A percentile compares a stretch with the other conserved stretches of the same genome.
Conservation (phyloP, 1,284 basidiomycete species). For the Tetrapyrgos nigripes region DNA sequence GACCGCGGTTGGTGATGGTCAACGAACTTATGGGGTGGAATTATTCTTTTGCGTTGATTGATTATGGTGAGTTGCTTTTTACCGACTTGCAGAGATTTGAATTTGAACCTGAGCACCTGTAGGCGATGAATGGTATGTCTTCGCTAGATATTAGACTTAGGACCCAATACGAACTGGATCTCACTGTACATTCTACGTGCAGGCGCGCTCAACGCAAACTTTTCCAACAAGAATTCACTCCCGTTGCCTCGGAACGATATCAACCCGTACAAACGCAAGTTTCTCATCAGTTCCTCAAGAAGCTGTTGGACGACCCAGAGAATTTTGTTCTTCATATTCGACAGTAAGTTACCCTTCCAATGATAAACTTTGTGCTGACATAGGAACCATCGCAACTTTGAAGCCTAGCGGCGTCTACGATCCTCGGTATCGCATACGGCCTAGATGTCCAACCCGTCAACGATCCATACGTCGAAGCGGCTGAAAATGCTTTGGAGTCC, state of each 20-base stretch:
- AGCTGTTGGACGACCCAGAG: conserved; percentile 36
- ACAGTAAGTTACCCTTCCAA: conserved; percentile 28
- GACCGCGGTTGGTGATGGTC: conserved; percentile 24
- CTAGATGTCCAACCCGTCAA: conserved; percentile 18
- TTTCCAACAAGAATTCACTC: conserved; percentile 35
- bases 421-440: conserved; percentile 31
- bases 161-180: background rate
- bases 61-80: conserved; percentile 16
- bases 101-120: background rate
- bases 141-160: background rate
- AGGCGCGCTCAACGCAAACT: conserved; percentile 27
- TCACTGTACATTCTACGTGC: background rate
- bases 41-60: conserved; percentile 32
- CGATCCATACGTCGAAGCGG: conserved; percentile 18
- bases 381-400: conserved; percentile 10
- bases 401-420: conserved; percentile 34
- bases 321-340: conserved; percentile 37
- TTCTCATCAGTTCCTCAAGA: conserved; percentile 32
- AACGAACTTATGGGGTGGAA: conserved; percentile 34
- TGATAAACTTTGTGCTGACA: background rate
- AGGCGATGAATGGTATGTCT: conserved; percentile 19
- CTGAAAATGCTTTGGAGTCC: conserved; percentile 17
- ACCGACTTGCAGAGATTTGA: background rate
- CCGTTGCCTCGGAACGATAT: conserved; percentile 24
- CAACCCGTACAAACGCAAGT: conserved; percentile 24